Evolutionary conservation across 176 grass and related monocot genomes (phyloP).

Genomic region (Oropetium thomaeum): DNA sequence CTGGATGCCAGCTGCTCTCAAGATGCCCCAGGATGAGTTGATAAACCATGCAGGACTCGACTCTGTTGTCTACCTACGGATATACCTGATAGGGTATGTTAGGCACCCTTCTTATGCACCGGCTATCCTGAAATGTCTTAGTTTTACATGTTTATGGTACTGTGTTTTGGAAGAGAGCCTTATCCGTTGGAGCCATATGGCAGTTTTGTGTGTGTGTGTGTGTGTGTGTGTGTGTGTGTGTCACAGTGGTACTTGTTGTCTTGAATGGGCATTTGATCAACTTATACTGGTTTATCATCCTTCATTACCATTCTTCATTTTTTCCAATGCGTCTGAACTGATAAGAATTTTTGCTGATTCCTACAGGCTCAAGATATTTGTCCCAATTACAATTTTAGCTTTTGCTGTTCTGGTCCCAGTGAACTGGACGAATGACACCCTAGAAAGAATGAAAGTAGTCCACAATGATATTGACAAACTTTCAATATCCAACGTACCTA

Average conservation of each 20-base stretch:
- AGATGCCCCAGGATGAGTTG: slow-evolving; percentile 90
- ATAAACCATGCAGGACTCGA: slow-evolving; percentile 94
- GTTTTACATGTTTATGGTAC: not conserved
- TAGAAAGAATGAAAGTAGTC: slow-evolving; percentile 38
- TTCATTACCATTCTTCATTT: not conserved
- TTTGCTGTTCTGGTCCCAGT: slow-evolving; percentile 76
- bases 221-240: too few relatives aligned
- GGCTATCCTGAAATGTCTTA: not conserved
- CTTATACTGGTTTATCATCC: not conserved
- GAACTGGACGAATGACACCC: slow-evolving; percentile 80
- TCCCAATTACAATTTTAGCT: slow-evolving; percentile 78
- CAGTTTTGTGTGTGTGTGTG: too few relatives aligned
- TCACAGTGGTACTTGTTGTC: too few relatives aligned
- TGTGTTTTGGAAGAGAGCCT: too few relatives aligned
- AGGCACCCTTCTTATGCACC: not conserved
- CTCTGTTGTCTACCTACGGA: slow-evolving; percentile 86
- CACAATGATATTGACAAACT: slow-evolving; percentile 71
- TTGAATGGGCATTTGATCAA: not conserved
- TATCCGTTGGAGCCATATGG: too few relatives aligned
- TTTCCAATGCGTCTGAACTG: slow-evolving; percentile 11
- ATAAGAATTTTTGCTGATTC: not conserved
- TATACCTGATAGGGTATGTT: slow-evolving; percentile 81
- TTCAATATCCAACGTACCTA: slow-evolving; percentile 88
- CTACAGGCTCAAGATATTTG: slow-evolving; percentile 92
- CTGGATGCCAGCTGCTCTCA: slow-evolving; percentile 82